Base-by-base conservation (phyloP, 192 early-diverging fungal species). In the Coemansia sp. region DNA sequence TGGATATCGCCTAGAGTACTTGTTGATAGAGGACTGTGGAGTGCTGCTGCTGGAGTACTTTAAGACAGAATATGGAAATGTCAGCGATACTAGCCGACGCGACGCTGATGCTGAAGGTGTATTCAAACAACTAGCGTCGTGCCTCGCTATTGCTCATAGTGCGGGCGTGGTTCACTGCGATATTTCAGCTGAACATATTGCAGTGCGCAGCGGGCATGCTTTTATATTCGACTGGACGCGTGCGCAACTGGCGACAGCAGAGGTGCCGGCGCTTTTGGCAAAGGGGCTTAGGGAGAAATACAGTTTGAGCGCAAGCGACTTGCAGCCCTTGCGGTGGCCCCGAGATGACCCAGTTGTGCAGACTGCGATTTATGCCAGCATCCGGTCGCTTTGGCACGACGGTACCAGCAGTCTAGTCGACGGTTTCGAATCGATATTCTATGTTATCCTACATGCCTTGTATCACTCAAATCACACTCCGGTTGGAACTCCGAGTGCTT, bases 161-260 rank as follows among this genome's bases (percentile, higher is more conserved):
- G 5, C 60, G 3, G 63, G 73, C 13, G 68, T 70, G 16, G 33
- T 70, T 3, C 76, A 78, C 31, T 64, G 71, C 18, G 76, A 73
- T 38, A 46, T 78, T 10, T 73, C 71, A 13, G 38, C 68, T 2
- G 76, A 67, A 8, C 69, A 70, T 41, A 70, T 78, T 39, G 41
- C 62, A 0, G 58, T 78, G 24, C 39, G 41, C n/a, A 38, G 8
- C 8, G 65, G 62, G 10, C 15, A 44, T 11, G 53, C 29, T 0
- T 20, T 34, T 3, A 29, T 69, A 0, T 66, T 73, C 36, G 76
- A 73, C 44, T 78, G 76, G 71, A 70, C 66, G 3, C 65, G 61
- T n/a, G 46, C 65, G 5, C 53, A 68, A 15, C 16, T 65, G 33
- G 2, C n/a, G n/a, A 16, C 27, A n/a, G n/a, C 36, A 15, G 16